These are phyloP conservation scores for Scheffersomyces illinoinensis DNA, from an alignment of 1,139 yeast genomes.

Conservation along the genomic window DNA sequence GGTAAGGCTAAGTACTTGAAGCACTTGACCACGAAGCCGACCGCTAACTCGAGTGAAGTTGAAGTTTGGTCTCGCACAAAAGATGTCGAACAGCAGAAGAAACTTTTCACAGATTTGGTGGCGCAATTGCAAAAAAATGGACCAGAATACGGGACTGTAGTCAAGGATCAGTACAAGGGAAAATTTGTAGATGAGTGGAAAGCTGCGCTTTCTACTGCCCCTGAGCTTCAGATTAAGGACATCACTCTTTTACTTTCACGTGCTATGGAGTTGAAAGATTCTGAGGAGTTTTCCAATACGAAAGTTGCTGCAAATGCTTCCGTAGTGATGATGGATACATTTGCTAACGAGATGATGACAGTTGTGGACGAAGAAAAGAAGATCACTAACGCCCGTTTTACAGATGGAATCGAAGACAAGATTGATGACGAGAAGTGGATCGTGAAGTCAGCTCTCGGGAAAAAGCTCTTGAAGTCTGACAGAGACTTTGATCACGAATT, in stretches of 20 bases:
- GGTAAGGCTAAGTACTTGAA: slow-evolving; percentile 84
- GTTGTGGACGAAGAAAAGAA: slow-evolving; percentile 84
- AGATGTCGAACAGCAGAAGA: slow-evolving; percentile 73
- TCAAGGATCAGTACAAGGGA: slow-evolving; percentile 79
- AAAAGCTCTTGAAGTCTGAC: slow-evolving; percentile 45
- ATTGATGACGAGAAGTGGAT: slow-evolving; percentile 78
- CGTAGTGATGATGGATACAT: slow-evolving; percentile 75
- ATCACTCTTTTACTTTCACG: slow-evolving; percentile 50
- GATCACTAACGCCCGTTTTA: slow-evolving; percentile 69
- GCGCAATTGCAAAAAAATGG: slow-evolving; percentile 37
- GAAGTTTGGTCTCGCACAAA: slow-evolving; percentile 79
- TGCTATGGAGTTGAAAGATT: slow-evolving; percentile 75
- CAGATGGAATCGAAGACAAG: slow-evolving; percentile 77
- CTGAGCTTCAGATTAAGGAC: slow-evolving; percentile 18
- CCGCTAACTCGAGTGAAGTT: slow-evolving; percentile 45
- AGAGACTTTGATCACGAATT: slow-evolving; percentile 70
- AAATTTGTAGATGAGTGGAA: slow-evolving; percentile 82
- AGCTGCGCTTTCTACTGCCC: slow-evolving; percentile 38
- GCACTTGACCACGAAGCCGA: slow-evolving; percentile 45
- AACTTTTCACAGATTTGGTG: slow-evolving; percentile 62
- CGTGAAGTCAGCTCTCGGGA: slow-evolving; percentile 60
- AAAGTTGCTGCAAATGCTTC: slow-evolving; percentile 78
- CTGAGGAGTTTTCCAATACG: slow-evolving; percentile 67
- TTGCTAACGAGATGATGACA: slow-evolving; percentile 86
- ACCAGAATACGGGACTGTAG: slow-evolving; percentile 55